phyloP scores from a whole-genome alignment of 805 yeast genomes.

The Pichia insulana region DNA sequence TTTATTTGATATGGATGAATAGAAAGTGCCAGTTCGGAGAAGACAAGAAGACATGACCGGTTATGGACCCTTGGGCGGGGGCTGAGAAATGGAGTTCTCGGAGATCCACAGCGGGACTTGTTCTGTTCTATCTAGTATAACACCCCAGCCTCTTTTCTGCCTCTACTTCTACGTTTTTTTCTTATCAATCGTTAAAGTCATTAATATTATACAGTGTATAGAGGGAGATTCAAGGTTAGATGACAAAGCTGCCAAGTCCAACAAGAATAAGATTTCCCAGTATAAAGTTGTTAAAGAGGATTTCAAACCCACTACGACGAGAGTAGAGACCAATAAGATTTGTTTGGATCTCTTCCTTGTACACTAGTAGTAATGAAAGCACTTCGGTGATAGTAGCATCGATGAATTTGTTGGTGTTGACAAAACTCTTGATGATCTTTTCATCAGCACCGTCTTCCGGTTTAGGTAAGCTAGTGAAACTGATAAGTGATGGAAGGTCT shows the following conservation, averaged over 20 bases:
- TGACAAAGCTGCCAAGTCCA: constrained; percentile 31
- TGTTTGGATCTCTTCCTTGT: constrained; percentile 27
- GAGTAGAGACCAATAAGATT: constrained; percentile 24
- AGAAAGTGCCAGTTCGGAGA: too few species aligned
- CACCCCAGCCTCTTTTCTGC: too few species aligned
- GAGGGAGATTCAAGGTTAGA: constrained; percentile 9
- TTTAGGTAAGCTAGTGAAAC: constrained; percentile 13
- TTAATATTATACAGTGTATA: too few species aligned
- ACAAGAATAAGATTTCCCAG: constrained; percentile 30
- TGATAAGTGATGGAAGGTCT: constrained; percentile 21
- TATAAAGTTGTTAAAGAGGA: constrained; percentile 31
- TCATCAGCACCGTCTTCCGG: constrained; percentile 10
- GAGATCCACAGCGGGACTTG: too few species aligned
- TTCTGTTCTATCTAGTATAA: too few species aligned
- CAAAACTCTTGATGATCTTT: constrained; percentile 14
- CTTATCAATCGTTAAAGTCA: too few species aligned
- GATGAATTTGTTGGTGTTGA: constrained; percentile 25
- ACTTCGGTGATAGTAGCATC: constrained; percentile 25
- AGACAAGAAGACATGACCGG: too few species aligned
- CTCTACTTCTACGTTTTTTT: too few species aligned
- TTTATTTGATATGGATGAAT: too few species aligned
- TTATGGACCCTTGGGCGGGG: too few species aligned
- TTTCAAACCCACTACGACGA: constrained; percentile 27
- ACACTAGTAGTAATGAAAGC: constrained; percentile 21
- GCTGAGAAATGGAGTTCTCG: too few species aligned